A percentile compares a stretch with the other conserved stretches of the same genome.
Evolutionary conservation across 257 asterid genomes (phyloP).

Genomic region (Solanum sitiens): DNA sequence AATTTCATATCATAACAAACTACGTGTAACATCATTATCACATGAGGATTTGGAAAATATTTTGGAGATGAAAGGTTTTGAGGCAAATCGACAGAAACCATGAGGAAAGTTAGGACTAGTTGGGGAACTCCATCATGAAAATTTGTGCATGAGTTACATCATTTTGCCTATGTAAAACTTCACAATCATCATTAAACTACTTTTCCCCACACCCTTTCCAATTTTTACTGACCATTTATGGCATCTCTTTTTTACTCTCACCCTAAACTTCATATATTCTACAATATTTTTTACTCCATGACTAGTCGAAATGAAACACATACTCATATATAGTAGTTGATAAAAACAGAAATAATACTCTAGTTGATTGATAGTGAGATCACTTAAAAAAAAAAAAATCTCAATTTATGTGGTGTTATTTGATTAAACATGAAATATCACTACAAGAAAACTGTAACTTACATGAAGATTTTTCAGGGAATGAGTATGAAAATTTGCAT

Average conservation of each 20-base stretch:
- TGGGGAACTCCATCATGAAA: not conserved
- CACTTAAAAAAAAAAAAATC: no score
- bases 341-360: not conserved
- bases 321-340: not conserved
- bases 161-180: not conserved
- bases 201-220: not conserved
- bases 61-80: not conserved
- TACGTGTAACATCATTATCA: not conserved
- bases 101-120: not conserved
- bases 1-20: no score
- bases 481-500: no score
- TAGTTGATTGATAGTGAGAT: not conserved
- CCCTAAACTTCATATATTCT: not conserved
- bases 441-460: no score
- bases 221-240: not conserved
- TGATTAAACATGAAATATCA: no score
- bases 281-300: not conserved
- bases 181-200: not conserved
- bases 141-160: not conserved
- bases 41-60: constrained; percentile 1
- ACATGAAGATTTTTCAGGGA: no score
- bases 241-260: not conserved
- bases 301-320: not conserved
- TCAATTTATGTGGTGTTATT: no score
- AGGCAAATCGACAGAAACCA: not conserved